phyloP scores from a whole-genome alignment of 331 rosid species.

The Acacia concinna region DNA sequence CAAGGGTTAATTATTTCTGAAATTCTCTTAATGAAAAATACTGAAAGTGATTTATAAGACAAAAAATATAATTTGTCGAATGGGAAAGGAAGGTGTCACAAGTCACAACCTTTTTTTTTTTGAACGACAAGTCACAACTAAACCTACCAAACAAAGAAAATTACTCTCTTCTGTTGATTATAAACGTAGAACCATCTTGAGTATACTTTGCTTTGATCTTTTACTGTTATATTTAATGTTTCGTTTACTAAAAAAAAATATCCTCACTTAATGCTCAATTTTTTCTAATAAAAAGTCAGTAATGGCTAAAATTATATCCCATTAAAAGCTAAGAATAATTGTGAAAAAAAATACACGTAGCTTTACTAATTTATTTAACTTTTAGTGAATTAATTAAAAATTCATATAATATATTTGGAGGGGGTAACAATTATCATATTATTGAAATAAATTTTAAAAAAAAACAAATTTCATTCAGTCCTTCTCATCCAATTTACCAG shows the following conservation, averaged over 20 bases:
- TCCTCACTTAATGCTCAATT: not conserved
- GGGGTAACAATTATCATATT: not conserved
- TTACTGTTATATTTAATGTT: no score
- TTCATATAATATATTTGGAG: not conserved
- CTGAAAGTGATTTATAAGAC: no score
- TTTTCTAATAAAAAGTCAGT: not conserved
- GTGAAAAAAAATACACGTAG: not conserved
- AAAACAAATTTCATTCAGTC: not conserved
- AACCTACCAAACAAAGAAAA: not conserved
- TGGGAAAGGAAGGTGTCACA: no score
- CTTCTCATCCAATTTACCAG: not conserved
- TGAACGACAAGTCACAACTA: no score
- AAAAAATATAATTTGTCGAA: no score
- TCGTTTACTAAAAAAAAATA: not conserved
- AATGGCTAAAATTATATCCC: not conserved
- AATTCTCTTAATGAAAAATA: no score
- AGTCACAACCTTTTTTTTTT: no score
- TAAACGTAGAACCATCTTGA: not conserved
- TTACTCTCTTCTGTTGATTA: no score
- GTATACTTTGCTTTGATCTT: not conserved
- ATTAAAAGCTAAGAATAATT: not conserved
- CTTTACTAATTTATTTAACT: not conserved
- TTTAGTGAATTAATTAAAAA: not conserved
- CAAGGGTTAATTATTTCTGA: no score
- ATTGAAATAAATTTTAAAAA: not conserved